Percentiles rank a stretch among this genome's conserved stretches.
phyloP scores from a whole-genome alignment of 305 asterid species.

The Fraxinus paxiana region DNA sequence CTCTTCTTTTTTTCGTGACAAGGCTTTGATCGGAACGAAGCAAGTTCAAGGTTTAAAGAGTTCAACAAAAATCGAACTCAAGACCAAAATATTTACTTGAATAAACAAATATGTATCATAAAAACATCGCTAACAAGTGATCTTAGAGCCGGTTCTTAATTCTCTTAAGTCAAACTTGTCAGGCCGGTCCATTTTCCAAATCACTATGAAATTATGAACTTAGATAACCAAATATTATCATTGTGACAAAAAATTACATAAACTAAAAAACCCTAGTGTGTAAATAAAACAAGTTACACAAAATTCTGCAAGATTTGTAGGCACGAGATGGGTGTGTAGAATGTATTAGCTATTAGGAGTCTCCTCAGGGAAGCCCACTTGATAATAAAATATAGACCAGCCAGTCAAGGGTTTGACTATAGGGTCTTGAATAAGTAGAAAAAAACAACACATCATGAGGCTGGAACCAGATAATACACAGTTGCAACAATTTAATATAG shows the following conservation, averaged over 20 bases:
- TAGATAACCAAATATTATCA: not conserved
- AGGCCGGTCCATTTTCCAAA: not conserved
- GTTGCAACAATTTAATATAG: not conserved
- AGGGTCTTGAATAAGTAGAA: slow-evolving; percentile 32
- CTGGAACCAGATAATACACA: slow-evolving; percentile 50
- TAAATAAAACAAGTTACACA: slow-evolving; percentile 10
- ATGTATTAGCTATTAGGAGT: not conserved
- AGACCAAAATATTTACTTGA: not conserved
- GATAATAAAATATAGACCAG: slow-evolving; percentile 40
- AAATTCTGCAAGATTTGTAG: slow-evolving; percentile 63
- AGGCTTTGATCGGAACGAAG: not conserved
- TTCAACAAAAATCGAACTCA: not conserved
- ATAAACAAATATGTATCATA: not conserved
- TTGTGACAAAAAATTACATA: not conserved
- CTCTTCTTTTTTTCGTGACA: not conserved
- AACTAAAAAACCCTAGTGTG: not conserved
- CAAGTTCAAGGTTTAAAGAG: not conserved
- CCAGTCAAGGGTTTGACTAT: slow-evolving; percentile 50
- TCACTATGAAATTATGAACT: not conserved
- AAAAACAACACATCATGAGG: slow-evolving; percentile 45
- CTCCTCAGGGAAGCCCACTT: slow-evolving; percentile 38
- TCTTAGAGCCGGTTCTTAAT: not conserved
- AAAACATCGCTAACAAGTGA: not conserved
- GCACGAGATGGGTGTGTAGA: slow-evolving; percentile 56
- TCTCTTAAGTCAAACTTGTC: not conserved